These are phyloP conservation scores for Globisporangium polare DNA, from an alignment of 352 stramenopile genomes.

Conservation along the genomic window DNA sequence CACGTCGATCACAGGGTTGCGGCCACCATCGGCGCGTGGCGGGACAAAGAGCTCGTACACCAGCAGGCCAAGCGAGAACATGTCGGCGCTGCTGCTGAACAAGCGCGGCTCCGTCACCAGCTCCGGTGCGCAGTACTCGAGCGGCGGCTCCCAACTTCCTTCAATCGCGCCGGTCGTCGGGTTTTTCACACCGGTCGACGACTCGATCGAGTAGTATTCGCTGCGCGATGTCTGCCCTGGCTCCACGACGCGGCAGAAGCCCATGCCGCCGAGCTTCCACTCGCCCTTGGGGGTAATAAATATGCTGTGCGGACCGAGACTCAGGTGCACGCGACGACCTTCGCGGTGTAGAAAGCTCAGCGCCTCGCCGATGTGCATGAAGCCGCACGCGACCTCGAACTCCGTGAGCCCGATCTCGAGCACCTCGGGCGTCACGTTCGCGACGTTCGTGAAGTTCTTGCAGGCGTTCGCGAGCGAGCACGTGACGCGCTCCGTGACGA, in stretches of 20 bases:
- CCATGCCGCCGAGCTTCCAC: constrained; percentile 90
- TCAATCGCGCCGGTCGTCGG: constrained; percentile 44
- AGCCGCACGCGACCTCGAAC: constrained; percentile 83
- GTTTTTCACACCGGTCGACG: constrained; percentile 50
- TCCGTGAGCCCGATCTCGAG: constrained; percentile 84
- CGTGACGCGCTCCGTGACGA: constrained; percentile 88
- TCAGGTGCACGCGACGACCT: constrained; percentile 83
- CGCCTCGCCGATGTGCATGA: constrained; percentile 88
- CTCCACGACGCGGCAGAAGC: constrained; percentile 84
- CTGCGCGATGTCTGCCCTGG: constrained; percentile 76
- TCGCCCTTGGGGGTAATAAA: constrained; percentile 91
- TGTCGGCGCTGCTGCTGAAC: constrained; percentile 79
- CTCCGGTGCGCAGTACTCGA: constrained; percentile 86
- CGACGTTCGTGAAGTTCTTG: constrained; percentile 86
- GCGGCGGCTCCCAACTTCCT: constrained; percentile 74
- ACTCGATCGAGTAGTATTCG: constrained; percentile 75
- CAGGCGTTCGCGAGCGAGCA: constrained; percentile 89
- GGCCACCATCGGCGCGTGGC: constrained; percentile 68
- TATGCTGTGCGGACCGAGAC: constrained; percentile 80
- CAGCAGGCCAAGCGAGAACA: constrained; percentile 84
- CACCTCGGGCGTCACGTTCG: constrained; percentile 83
- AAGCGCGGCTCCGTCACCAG: constrained; percentile 77
- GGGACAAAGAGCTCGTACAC: constrained; percentile 85
- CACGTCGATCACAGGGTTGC: constrained; percentile 79
- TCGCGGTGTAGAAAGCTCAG: constrained; percentile 91